Evolutionary conservation across 106 monocot genomes (phyloP).

Genomic region (Agapanthus africanus): DNA sequence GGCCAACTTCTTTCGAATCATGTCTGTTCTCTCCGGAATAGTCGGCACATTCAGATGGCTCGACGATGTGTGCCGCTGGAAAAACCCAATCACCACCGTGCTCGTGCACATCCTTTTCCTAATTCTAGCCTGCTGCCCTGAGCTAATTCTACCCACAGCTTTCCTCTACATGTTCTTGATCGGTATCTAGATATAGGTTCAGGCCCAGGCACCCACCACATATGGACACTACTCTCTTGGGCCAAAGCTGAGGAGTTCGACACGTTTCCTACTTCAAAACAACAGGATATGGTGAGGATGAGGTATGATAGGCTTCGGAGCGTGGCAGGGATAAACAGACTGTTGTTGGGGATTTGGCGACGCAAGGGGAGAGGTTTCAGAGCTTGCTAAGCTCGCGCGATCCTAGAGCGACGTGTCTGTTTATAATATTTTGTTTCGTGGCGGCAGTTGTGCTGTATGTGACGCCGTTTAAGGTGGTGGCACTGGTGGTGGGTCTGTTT

Average conservation of each 20-base stretch:
- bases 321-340: slow-evolving; percentile 71
- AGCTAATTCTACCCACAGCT: slow-evolving; percentile 55
- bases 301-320: slow-evolving; percentile 62
- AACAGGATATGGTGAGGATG: slow-evolving; percentile 41
- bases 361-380: slow-evolving; percentile 64
- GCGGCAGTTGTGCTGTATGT: slow-evolving; percentile 53
- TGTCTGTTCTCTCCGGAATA: slow-evolving; percentile 42
- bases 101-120: slow-evolving; percentile 50
- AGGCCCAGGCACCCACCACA: slow-evolving; percentile 55
- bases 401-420: slow-evolving; percentile 55
- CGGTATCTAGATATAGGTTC: slow-evolving; percentile 56
- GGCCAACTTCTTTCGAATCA: slow-evolving; percentile 67
- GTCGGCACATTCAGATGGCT: slow-evolving; percentile 40
- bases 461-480: slow-evolving; percentile 48
- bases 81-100: slow-evolving; percentile 51
- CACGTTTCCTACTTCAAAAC: slow-evolving; percentile 62
- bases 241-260: slow-evolving; percentile 89
- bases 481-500: slow-evolving; percentile 39
- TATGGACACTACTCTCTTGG: slow-evolving; percentile 69
- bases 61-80: slow-evolving; percentile 44
- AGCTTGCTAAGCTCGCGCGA: slow-evolving; percentile 59
- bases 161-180: slow-evolving; percentile 67
- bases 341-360: slow-evolving; percentile 63
- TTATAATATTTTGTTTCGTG: slow-evolving; percentile 42
- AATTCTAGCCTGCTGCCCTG: slow-evolving; percentile 61